Percentiles rank a stretch among this genome's conserved stretches.
Evolutionary conservation across 139 green algal genomes (phyloP).

Genomic region (Coccomyxa sp.): DNA sequence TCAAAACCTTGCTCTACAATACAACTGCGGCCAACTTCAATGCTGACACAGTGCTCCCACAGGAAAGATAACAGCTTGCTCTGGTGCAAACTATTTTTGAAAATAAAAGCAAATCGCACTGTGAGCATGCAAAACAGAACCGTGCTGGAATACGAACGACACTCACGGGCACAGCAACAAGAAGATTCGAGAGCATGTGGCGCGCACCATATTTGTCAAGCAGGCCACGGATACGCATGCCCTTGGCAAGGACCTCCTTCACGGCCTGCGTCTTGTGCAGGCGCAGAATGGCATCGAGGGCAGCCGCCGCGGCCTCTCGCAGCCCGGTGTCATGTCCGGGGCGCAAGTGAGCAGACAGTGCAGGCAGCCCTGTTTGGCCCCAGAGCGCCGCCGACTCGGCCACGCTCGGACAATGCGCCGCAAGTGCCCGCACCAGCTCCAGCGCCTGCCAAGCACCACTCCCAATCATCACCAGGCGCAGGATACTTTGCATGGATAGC

Average conservation of each 20-base stretch:
- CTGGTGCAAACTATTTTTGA: too few relatives aligned
- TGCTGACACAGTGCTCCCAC: too few relatives aligned
- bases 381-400: neutral
- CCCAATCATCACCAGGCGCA: too few relatives aligned
- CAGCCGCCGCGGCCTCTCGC: neutral
- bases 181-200: too few relatives aligned
- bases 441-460: neutral
- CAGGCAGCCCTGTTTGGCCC: neutral
- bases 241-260: neutral
- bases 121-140: too few relatives aligned
- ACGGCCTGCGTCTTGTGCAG: constrained; percentile 1
- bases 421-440: constrained; percentile 2
- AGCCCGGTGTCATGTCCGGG: neutral
- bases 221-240: constrained; percentile 1
- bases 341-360: neutral
- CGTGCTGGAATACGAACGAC: too few relatives aligned
- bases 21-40: too few relatives aligned
- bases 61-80: too few relatives aligned
- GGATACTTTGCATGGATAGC: too few relatives aligned
- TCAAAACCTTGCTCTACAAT: too few relatives aligned
- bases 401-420: constrained; percentile 1
- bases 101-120: too few relatives aligned
- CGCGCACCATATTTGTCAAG: neutral
- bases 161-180: too few relatives aligned
- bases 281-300: neutral